A percentile compares a stretch with the other conserved stretches of the same genome.
Evolutionary conservation across 2,329 filamentous ascomycete genomes (phyloP).

Genomic region (Apiospora saccharicola): DNA sequence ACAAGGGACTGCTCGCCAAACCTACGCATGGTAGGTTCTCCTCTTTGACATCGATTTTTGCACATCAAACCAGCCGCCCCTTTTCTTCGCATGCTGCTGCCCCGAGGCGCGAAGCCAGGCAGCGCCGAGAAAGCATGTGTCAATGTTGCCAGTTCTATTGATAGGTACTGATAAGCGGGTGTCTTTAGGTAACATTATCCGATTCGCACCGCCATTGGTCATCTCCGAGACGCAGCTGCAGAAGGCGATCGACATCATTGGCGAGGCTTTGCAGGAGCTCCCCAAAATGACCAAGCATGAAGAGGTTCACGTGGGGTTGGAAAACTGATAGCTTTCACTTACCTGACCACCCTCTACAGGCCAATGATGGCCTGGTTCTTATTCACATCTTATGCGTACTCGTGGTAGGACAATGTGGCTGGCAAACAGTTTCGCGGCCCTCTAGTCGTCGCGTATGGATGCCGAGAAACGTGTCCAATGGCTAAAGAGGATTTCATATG

Average conservation of each 20-base stretch:
- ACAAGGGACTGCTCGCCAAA: conserved; percentile 95
- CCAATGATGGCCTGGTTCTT: not conserved
- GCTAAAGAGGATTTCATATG: not conserved
- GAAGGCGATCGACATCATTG: conserved; percentile 79
- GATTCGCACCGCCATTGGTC: conserved; percentile 93
- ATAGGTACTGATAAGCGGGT: not conserved
- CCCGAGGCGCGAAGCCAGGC: not conserved
- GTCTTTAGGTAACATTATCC: conserved; percentile 82
- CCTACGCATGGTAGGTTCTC: conserved; percentile 76
- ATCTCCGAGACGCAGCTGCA: conserved; percentile 89
- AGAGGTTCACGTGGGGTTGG: conserved; percentile 37
- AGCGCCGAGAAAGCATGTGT: not conserved
- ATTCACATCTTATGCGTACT: not conserved
- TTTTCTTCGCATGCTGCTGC: not conserved
- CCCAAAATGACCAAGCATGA: conserved; percentile 65
- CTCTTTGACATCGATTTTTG: not conserved
- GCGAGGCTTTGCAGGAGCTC: conserved; percentile 81
- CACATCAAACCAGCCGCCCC: not conserved
- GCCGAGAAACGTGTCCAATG: not conserved
- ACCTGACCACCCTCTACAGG: not conserved
- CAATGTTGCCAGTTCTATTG: not conserved
- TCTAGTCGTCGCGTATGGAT: not conserved
- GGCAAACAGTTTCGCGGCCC: not conserved
- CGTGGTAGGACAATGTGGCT: conserved; percentile 8
- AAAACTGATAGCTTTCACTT: conserved; percentile 6